phyloP scores from a whole-genome alignment of 1,284 basidiomycete species.

The Irpex sp. region DNA sequence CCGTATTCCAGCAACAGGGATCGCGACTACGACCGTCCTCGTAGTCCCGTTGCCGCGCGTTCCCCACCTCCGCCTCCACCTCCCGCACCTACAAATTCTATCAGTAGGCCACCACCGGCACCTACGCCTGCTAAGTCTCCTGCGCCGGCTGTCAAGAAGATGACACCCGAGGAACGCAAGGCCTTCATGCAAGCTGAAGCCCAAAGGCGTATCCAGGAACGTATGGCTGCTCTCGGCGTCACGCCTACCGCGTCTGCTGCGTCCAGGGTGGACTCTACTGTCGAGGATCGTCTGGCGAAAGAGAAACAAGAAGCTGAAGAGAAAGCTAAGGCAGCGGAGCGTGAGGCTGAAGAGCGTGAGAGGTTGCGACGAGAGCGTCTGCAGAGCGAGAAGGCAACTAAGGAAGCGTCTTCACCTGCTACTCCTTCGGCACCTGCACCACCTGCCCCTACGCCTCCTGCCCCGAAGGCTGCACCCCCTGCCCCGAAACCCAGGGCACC shows the following conservation, averaged over 20 bases:
- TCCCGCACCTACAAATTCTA: slow-evolving; percentile 32
- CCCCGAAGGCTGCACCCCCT: slow-evolving; percentile 29
- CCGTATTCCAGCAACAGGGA: slow-evolving; percentile 29
- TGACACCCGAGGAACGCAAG: slow-evolving; percentile 83
- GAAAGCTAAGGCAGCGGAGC: slow-evolving; percentile 69
- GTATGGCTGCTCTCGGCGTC: slow-evolving; percentile 85
- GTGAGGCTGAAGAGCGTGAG: slow-evolving; percentile 76
- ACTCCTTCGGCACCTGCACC: slow-evolving; percentile 32
- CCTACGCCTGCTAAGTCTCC: slow-evolving; percentile 50
- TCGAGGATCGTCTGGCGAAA: slow-evolving; percentile 78
- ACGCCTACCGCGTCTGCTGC: slow-evolving; percentile 45
- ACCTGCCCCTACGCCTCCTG: slow-evolving; percentile 24
- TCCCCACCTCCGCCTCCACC: slow-evolving; percentile 48
- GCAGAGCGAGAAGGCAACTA: slow-evolving; percentile 60
- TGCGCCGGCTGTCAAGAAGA: slow-evolving; percentile 58
- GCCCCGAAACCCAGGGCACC: slow-evolving; percentile 32
- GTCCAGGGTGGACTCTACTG: slow-evolving; percentile 64
- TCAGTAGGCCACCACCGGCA: slow-evolving; percentile 42
- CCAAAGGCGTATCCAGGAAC: slow-evolving; percentile 79
- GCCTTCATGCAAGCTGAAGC: slow-evolving; percentile 84
- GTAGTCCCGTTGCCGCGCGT: slow-evolving; percentile 45
- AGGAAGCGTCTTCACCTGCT: slow-evolving; percentile 37
- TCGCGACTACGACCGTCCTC: slow-evolving; percentile 37
- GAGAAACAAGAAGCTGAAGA: slow-evolving; percentile 88
- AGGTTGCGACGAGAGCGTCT: slow-evolving; percentile 64